These are phyloP conservation scores for Graphium sp. DNA, from an alignment of 2,329 filamentous ascomycete species.

Conservation along the genomic window DNA sequence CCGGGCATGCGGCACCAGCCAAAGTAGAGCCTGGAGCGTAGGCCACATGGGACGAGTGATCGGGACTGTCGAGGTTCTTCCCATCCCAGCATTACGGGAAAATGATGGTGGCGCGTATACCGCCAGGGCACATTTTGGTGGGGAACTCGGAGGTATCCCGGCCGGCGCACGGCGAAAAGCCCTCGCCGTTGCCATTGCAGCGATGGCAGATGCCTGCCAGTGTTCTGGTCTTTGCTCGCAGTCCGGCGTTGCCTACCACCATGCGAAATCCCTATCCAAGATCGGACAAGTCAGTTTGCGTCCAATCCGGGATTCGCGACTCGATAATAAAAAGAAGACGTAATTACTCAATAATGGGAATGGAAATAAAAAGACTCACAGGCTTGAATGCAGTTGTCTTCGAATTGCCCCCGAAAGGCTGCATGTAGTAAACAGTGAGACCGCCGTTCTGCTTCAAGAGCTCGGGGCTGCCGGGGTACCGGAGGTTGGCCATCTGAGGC, in stretches of 20 bases:
- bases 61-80: constrained; percentile 21
- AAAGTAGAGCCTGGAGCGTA: constrained; percentile 19
- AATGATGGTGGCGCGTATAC: constrained; percentile 35
- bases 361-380: too few relatives aligned
- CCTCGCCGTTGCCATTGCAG: background rate
- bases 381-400: constrained; percentile 18
- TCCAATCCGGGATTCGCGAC: background rate
- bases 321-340: background rate
- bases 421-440: constrained; percentile 22
- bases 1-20: constrained; percentile 24
- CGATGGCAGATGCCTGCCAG: constrained; percentile 15
- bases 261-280: background rate
- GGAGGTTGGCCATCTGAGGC: constrained; percentile 15
- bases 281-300: background rate
- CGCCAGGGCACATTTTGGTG: constrained; percentile 24
- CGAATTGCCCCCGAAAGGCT: constrained; percentile 13
- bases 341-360: background rate
- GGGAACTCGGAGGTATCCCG: constrained; percentile 34
- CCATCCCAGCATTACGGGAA: constrained; percentile 31
- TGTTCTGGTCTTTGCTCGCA: constrained; percentile 24
- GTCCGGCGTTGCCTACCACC: constrained; percentile 9
- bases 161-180: background rate
- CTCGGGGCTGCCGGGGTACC: too few relatives aligned
- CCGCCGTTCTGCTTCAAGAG: constrained; percentile 11
- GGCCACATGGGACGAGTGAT: constrained; percentile 23